These are phyloP conservation scores for Metschnikowia reukaufii DNA, from an alignment of 805 yeast species.

Conservation along the genomic window DNA sequence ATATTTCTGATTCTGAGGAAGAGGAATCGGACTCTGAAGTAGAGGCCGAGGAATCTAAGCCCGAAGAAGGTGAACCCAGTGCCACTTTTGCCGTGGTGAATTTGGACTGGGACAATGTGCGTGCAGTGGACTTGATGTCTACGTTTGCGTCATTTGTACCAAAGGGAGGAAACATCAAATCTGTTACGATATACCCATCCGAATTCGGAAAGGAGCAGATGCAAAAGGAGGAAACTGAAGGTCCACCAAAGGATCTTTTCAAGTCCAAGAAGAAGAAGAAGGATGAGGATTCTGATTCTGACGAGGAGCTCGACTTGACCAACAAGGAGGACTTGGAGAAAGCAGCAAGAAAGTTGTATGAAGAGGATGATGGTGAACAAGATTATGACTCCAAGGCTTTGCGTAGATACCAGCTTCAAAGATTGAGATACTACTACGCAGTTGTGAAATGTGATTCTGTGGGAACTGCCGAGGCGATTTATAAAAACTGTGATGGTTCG, in stretches of 20 bases:
- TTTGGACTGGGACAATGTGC: constrained; percentile 96
- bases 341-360: constrained; percentile 69
- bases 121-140: constrained; percentile 83
- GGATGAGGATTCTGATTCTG: constrained; percentile 30
- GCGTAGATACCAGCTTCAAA: constrained; percentile 87
- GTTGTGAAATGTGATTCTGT: constrained; percentile 79
- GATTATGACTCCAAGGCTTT: constrained; percentile 84
- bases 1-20: constrained; percentile 40
- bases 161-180: constrained; percentile 61
- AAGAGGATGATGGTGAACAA: constrained; percentile 77
- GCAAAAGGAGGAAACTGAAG: constrained; percentile 86
- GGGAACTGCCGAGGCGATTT: constrained; percentile 69
- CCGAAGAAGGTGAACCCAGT: constrained; percentile 89
- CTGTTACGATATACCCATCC: constrained; percentile 78
- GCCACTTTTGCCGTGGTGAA: constrained; percentile 85
- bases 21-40: constrained; percentile 49
- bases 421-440: constrained; percentile 91
- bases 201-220: constrained; percentile 92
- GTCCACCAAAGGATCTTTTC: constrained; percentile 88
- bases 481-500: constrained; percentile 88
- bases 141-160: constrained; percentile 87
- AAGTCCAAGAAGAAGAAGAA: constrained; percentile 40
- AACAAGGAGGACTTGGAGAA: constrained; percentile 52
- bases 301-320: constrained; percentile 42
- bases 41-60: constrained; percentile 60